Evolutionary conservation across 257 asterid genomes (phyloP).

Genomic region (Solanum rostratum): DNA sequence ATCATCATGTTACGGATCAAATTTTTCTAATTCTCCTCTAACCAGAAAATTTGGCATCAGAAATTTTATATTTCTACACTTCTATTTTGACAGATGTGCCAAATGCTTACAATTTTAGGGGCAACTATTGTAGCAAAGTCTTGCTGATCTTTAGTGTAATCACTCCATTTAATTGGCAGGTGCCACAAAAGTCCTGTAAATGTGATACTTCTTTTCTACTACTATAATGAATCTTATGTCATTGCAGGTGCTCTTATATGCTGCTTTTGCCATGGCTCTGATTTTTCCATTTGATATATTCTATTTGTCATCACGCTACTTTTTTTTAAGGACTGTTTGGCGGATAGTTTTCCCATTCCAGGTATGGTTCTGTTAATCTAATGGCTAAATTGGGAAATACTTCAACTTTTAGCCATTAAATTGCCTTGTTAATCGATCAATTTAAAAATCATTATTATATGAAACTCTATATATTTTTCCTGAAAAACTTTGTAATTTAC

Average conservation of each 20-base stretch:
- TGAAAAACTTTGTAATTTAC: neutral
- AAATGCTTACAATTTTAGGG: neutral
- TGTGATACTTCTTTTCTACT: neutral
- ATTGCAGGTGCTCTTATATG: conserved; percentile 82
- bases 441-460: neutral
- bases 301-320: conserved; percentile 82
- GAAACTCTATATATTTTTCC: neutral
- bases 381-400: neutral
- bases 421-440: neutral
- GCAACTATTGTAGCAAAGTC: neutral
- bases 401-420: neutral
- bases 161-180: neutral
- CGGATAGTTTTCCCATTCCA: conserved; percentile 79
- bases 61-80: neutral
- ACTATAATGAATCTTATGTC: conserved; percentile 1
- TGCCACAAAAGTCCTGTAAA: neutral
- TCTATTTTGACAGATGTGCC: neutral
- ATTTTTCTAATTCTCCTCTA: neutral
- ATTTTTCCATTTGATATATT: conserved; percentile 92
- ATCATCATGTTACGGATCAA: neutral
- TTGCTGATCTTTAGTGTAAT: neutral
- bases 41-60: neutral
- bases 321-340: conserved; percentile 83
- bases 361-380: conserved; percentile 44
- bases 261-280: conserved; percentile 71